Percentiles rank a stretch among this genome's conserved stretches.
Conservation (phyloP, 1,284 basidiomycete genomes). For the Melampsora americana region DNA sequence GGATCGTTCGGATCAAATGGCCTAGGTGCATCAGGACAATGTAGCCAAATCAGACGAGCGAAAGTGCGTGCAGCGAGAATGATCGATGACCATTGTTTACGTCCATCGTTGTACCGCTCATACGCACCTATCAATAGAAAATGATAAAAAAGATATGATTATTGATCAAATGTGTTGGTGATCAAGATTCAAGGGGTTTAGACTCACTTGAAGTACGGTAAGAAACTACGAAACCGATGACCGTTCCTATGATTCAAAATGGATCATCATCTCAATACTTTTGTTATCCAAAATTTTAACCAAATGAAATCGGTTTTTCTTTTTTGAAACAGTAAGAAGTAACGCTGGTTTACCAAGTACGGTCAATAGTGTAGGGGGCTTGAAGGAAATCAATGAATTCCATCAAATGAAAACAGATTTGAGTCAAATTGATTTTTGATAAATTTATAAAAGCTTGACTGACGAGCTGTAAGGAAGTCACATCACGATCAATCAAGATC, state of each 20-base stretch:
- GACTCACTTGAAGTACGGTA: slow-evolving; percentile 36
- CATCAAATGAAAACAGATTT: too few species aligned
- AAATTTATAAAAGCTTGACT: too few species aligned
- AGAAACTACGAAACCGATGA: slow-evolving; percentile 40
- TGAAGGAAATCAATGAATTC: too few species aligned
- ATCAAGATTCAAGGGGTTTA: background rate
- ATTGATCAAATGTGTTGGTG: too few species aligned
- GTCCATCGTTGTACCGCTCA: slow-evolving; percentile 39
- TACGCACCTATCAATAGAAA: slow-evolving; percentile 17
- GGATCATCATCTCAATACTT: too few species aligned
- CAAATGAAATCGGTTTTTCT: too few species aligned
- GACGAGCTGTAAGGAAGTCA: too few species aligned
- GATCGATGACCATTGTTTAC: slow-evolving; percentile 36
- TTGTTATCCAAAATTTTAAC: background rate
- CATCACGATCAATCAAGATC: background rate
- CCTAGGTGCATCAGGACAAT: slow-evolving; percentile 19
- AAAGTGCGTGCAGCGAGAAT: slow-evolving; percentile 24
- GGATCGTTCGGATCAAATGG: background rate
- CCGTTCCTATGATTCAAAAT: slow-evolving; percentile 22
- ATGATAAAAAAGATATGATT: too few species aligned
- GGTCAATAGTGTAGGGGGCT: slow-evolving; percentile 28
- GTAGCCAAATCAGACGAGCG: slow-evolving; percentile 24
- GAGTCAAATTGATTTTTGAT: too few species aligned
- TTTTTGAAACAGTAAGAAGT: background rate
- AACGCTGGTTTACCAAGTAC: slow-evolving; percentile 17